Base-by-base conservation (phyloP, 441 rosid species). In the Populus tomentosa region DNA sequence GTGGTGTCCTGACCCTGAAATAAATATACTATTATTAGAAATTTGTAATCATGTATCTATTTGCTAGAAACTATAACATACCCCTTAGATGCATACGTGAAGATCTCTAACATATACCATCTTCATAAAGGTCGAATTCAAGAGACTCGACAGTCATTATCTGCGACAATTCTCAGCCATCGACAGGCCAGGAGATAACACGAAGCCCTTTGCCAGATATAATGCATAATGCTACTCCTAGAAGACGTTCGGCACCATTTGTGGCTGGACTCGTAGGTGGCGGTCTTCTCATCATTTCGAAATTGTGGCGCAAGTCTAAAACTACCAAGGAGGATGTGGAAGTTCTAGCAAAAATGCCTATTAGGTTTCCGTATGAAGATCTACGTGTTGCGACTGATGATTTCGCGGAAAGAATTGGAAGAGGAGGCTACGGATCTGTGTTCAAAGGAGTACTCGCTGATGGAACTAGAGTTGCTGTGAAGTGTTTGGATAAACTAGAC, bases 391-490 rank as follows among this genome's bases (percentile, higher is more conserved):
- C 32, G 3, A 79, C 82, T 20, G 33, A 53, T 7, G 16, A 75
- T 28, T 79, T 79, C 82, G 26, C 38, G 10, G 67, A 65, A 35
- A 5, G 4, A 24, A 72, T 79, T 20, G 82, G 82, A 0, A 28
- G 53, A 7, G 82, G 81, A 42, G 78, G 81, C 33, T 74, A 70
- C 20, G 81, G 78, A 0, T 30, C 70, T 7, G 81, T 79, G n/a
- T 75, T 69, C 40, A 56, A 75, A 36, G 82, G 78, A 11, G 32
- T 33, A 36, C 40, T 68, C 5, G 21, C 5, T 7, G 53, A 69
- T 70, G 81, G 78, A 24, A 74, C 77, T 0, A 63, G 62, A 23
- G 40, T 79, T 63, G 78, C 81, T 21, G 81, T 79, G 35, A 79
- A 79, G 68, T 46, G 64, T 62, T 26, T 79, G 16, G 24, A 74